Evolutionary conservation across 2,329 filamentous ascomycete genomes (phyloP).

Genomic region (Trichoderma atrobrunneum): DNA sequence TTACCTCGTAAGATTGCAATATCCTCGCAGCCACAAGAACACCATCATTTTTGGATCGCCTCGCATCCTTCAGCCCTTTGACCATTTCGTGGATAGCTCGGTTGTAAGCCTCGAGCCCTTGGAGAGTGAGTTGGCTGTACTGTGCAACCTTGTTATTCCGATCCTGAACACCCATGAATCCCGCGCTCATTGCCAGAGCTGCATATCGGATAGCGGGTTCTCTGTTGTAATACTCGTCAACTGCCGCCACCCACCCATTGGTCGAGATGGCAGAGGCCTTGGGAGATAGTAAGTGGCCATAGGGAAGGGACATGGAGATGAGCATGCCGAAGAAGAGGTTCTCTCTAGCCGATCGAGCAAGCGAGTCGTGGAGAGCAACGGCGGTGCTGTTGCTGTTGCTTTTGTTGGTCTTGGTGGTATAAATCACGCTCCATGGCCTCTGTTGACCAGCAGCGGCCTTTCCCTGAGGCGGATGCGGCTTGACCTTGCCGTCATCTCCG

Average conservation of each 20-base stretch:
- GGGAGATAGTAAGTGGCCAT: conserved; percentile 17
- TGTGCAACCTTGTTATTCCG: conserved; percentile 22
- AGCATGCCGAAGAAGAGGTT: conserved; percentile 23
- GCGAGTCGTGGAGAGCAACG: conserved; percentile 14
- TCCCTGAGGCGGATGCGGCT: background rate
- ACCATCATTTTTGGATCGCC: conserved; percentile 21
- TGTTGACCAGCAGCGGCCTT: background rate
- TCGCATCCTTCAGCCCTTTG: conserved; percentile 12
- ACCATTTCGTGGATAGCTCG: conserved; percentile 22
- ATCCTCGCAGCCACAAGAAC: conserved; percentile 21
- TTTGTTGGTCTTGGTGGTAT: background rate
- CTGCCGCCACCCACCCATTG: conserved; percentile 25
- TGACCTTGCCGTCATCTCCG: background rate
- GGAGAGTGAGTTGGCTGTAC: conserved; percentile 23
- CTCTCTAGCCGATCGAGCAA: conserved; percentile 22
- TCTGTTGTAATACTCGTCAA: conserved; percentile 23
- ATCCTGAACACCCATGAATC: conserved; percentile 22
- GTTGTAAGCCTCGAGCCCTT: conserved; percentile 26
- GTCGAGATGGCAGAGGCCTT: conserved; percentile 19
- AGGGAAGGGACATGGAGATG: conserved; percentile 18
- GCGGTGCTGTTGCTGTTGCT: background rate
- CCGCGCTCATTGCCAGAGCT: conserved; percentile 25
- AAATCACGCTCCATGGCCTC: conserved; percentile 13
- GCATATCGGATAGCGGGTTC: conserved; percentile 22
- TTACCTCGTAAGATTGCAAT: conserved; percentile 26